Conservation (phyloP, 192 early-diverging fungal genomes). For the Coemansia sp. region DNA sequence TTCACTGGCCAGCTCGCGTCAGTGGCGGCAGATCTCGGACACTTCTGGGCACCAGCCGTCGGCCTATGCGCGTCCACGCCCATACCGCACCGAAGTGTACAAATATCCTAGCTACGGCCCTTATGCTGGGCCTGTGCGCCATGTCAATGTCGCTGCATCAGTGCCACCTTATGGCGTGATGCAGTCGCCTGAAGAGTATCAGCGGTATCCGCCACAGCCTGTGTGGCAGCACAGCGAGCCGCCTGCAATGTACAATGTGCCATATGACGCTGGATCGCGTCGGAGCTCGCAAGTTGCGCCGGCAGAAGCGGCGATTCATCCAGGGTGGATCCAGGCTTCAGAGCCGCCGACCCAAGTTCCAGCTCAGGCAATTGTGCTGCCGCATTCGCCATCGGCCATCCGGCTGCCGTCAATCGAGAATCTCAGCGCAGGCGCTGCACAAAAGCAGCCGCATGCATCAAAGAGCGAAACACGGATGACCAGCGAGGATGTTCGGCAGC, state of each 20-base stretch:
- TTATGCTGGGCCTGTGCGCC: constrained; percentile 38
- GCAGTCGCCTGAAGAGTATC: background rate
- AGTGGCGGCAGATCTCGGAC: constrained; percentile 15
- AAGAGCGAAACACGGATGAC: constrained; percentile 28
- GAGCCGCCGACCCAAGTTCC: background rate
- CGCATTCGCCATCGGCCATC: constrained; percentile 13
- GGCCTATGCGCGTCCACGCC: constrained; percentile 28
- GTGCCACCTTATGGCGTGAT: background rate
- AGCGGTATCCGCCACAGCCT: constrained; percentile 7
- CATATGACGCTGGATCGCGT: background rate
- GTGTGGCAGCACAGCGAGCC: constrained; percentile 49
- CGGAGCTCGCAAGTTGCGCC: constrained; percentile 8
- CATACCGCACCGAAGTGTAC: constrained; percentile 37
- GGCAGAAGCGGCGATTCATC: constrained; percentile 7
- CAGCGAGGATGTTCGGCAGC: constrained; percentile 50
- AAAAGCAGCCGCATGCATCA: constrained; percentile 2
- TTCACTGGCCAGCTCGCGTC: constrained; percentile 14
- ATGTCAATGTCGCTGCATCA: constrained; percentile 25
- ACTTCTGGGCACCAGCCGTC: background rate
- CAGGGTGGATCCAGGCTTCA: background rate
- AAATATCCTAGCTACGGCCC: constrained; percentile 47
- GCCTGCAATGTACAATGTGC: constrained; percentile 18
- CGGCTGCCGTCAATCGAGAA: constrained; percentile 39
- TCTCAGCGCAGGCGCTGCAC: constrained; percentile 9
- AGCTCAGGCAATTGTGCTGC: background rate